Conservation (phyloP, 2,329 filamentous ascomycete species). For the Alternaria sp. region DNA sequence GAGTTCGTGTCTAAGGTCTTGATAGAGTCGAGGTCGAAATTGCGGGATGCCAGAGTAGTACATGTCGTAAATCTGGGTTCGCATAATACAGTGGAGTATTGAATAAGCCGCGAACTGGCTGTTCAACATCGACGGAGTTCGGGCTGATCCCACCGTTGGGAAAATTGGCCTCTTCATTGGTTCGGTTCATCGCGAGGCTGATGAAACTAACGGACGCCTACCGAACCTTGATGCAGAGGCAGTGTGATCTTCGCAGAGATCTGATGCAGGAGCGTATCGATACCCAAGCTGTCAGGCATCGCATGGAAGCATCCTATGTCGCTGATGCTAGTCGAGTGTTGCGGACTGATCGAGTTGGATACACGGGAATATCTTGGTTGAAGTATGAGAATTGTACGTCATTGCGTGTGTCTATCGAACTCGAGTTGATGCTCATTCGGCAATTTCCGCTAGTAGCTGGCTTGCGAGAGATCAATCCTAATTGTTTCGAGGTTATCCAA, state of each 20-base stretch:
- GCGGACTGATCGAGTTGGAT: too few relatives aligned
- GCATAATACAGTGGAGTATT: neutral
- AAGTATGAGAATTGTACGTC: too few relatives aligned
- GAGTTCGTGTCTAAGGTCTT: neutral
- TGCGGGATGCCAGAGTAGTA: neutral
- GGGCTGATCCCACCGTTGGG: neutral
- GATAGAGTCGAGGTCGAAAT: fast-evolving
- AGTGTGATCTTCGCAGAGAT: neutral
- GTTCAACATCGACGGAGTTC: neutral
- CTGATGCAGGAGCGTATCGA: neutral
- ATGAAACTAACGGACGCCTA: neutral
- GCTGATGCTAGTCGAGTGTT: neutral
- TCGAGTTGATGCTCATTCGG: neutral
- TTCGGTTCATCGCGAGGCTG: neutral
- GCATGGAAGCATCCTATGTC: neutral
- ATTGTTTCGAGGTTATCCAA: neutral
- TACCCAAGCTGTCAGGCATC: neutral
- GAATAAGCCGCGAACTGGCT: neutral
- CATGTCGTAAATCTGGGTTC: neutral
- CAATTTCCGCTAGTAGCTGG: neutral
- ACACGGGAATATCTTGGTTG: too few relatives aligned
- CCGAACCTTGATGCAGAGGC: neutral
- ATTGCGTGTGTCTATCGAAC: neutral
- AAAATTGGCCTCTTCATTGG: neutral
- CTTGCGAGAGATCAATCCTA: neutral